phyloP scores from a whole-genome alignment of 495 filamentous ascomycete genomes.

The Penicillium subrubescens region DNA sequence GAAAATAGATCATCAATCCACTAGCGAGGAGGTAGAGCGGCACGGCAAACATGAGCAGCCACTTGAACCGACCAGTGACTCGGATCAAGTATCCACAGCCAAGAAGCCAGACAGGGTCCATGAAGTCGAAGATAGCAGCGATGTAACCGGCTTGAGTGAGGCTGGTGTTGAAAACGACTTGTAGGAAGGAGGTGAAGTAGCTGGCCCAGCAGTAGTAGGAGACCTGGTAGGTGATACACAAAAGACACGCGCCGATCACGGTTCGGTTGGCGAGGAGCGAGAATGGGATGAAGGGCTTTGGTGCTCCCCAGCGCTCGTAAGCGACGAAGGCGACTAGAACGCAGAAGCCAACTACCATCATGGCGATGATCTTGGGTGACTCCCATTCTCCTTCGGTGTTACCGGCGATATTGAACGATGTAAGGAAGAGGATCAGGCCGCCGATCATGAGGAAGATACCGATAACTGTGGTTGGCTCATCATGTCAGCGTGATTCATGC shows the following conservation, averaged over 20 bases:
- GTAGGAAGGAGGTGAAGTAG: conserved; percentile 67
- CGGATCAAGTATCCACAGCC: conserved; percentile 57
- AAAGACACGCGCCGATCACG: conserved; percentile 60
- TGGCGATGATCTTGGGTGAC: conserved; percentile 53
- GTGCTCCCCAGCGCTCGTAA: conserved; percentile 59
- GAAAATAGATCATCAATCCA: conserved; percentile 69
- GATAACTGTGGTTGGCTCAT: too few relatives aligned
- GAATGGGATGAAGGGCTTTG: conserved; percentile 59
- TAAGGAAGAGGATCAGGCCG: conserved; percentile 61
- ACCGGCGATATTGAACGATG: conserved; percentile 58
- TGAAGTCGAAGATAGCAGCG: conserved; percentile 52
- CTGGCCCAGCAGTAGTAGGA: conserved; percentile 55
- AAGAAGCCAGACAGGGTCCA: conserved; percentile 48
- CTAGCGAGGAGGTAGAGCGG: conserved; percentile 59
- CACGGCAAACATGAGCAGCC: conserved; percentile 55
- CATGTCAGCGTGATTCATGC: neutral
- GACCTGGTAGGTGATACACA: conserved; percentile 60
- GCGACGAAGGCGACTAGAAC: conserved; percentile 56
- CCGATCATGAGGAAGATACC: conserved; percentile 59
- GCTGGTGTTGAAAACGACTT: conserved; percentile 64
- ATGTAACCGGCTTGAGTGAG: conserved; percentile 60
- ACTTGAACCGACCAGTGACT: conserved; percentile 55
- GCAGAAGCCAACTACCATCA: conserved; percentile 59
- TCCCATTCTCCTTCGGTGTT: conserved; percentile 50
- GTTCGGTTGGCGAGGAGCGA: conserved; percentile 62